Base-by-base conservation (phyloP, 78 protist genomes). In the Blattamonas nauphoetae region DNA sequence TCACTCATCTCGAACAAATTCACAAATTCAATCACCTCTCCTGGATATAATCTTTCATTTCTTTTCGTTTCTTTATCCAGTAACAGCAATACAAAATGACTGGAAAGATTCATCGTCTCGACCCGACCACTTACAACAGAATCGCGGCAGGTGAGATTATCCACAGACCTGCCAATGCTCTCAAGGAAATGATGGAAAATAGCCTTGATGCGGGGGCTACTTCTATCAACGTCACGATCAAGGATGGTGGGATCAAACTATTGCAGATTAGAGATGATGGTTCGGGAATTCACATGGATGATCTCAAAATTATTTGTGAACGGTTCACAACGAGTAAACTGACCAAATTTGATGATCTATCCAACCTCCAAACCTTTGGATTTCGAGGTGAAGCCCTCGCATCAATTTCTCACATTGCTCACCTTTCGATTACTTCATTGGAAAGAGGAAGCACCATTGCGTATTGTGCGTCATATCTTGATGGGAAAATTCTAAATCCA, bases 361-460 rank as follows among this genome's bases (percentile, higher is more conserved):
- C 46, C 42, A 63, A 78, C 29, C 90, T 96, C 36, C 34, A 21
- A 33, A 93, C 98, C n/a, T 92, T 79, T 63, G 95, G 95, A 44
- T 94, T 93, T 84, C 84, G 98, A 5, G 99, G 99, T 2, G 99
- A 97, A 77, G 99, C 99, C 3, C 92, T 98, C n/a, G 98, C 99
- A 0, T 85, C 94, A 45, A 94, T 98, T 34, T 88, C 95, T 0
- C 96, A 94, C 77, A 94, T 95, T 1, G 95, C 98, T 0, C 96
- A 93, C 45, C 83, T 98, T 38, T 80, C 91, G 41, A 92, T 98
- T 45, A 85, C 92, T n/a, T 86, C 98, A 0, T 90, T 45, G 91
- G 93, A 96, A 0, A 77, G 6, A 0, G 94, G 55, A 1, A 33
- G 90, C n/a, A 36, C 42, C n/a, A 44, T 77, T 6, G 90, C 87